Evolutionary conservation across 2,329 filamentous ascomycete genomes (phyloP).

Genomic region (Fusarium papillatum): DNA sequence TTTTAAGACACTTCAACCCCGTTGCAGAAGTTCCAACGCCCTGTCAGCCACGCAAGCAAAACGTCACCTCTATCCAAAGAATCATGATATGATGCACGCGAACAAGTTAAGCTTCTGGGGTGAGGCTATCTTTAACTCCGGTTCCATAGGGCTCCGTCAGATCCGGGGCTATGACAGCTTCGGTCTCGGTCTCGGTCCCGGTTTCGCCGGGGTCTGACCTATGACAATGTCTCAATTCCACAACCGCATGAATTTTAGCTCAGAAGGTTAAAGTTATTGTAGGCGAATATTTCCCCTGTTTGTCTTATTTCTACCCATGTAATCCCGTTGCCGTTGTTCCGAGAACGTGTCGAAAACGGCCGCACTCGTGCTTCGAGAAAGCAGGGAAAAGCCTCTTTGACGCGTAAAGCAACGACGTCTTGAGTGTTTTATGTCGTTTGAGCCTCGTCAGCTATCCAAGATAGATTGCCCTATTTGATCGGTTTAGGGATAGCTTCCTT

Average conservation of each 20-base stretch:
- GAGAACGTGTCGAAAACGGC: neutral
- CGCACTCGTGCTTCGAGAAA: neutral
- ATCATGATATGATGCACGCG: neutral
- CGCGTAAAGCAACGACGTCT: neutral
- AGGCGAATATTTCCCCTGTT: neutral
- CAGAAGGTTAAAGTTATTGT: neutral
- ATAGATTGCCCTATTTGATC: neutral
- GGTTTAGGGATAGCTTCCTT: neutral
- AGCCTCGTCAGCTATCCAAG: neutral
- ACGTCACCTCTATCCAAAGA: neutral
- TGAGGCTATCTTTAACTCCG: neutral
- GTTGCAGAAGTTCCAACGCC: neutral
- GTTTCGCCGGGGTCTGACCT: neutral
- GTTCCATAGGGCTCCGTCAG: neutral
- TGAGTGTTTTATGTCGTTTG: neutral
- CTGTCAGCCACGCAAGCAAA: neutral
- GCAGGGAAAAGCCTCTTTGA: neutral
- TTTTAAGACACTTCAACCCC: neutral
- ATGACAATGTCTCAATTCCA: neutral
- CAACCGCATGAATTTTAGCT: neutral
- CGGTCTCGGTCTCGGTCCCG: constrained; percentile 1
- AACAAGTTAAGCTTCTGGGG: neutral
- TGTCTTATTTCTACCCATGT: neutral
- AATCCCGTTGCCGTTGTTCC: neutral
- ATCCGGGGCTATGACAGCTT: neutral